phyloP scores from a whole-genome alignment of 441 rosid species.

The Capsella rubella region DNA sequence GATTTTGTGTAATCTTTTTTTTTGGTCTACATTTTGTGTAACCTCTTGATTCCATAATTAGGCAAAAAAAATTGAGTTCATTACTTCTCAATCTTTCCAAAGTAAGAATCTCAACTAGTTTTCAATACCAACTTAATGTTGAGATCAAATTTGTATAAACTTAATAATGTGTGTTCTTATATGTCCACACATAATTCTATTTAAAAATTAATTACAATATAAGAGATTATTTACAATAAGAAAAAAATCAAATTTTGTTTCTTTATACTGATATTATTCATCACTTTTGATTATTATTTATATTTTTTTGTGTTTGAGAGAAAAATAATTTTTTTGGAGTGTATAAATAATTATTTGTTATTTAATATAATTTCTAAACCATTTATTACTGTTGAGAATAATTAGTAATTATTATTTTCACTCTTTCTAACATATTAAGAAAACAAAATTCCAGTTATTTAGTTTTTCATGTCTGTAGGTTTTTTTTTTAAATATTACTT shows the following conservation, averaged over 20 bases:
- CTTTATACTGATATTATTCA: too few relatives aligned
- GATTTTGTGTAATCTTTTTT: slow-evolving; percentile 4
- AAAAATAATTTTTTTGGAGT: not conserved
- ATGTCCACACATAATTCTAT: not conserved
- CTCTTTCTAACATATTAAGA: too few relatives aligned
- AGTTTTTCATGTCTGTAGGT: not conserved
- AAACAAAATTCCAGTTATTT: too few relatives aligned
- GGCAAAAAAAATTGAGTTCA: slow-evolving; percentile 26
- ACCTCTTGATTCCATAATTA: slow-evolving; percentile 17
- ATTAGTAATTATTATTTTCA: too few relatives aligned
- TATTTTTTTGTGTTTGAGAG: too few relatives aligned
- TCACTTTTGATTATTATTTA: not conserved
- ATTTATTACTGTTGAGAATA: too few relatives aligned
- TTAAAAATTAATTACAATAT: too few relatives aligned
- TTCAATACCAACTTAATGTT: slow-evolving; percentile 21
- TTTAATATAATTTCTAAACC: not conserved
- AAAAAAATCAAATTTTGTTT: too few relatives aligned
- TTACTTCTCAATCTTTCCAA: slow-evolving; percentile 23
- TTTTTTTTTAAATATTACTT: not conserved
- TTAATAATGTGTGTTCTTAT: slow-evolving; percentile 14
- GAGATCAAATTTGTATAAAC: not conserved
- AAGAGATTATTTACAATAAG: not conserved
- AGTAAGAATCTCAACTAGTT: slow-evolving; percentile 25
- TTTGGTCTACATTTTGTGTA: too few relatives aligned
- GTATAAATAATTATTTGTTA: not conserved